These are phyloP conservation scores for Silybum marianum DNA, from an alignment of 129 eudicot species.

Conservation along the genomic window DNA sequence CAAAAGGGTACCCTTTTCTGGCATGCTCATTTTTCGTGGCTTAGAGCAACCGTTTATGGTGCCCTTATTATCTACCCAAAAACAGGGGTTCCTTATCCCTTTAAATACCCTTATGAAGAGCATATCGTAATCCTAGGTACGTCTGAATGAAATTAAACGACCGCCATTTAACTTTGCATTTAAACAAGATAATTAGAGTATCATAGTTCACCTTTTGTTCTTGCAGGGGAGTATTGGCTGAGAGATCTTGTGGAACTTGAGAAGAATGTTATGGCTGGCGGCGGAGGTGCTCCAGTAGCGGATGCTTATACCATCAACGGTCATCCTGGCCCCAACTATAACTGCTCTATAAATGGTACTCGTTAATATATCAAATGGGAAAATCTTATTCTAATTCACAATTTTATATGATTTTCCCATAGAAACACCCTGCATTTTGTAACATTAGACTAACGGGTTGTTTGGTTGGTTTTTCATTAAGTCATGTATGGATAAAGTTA, in stretches of 20 bases:
- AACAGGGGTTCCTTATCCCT: conserved; percentile 68
- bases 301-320: conserved; percentile 82
- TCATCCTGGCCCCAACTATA: conserved; percentile 75
- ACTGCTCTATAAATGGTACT: conserved; percentile 68
- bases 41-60: conserved; percentile 82
- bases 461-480: no score
- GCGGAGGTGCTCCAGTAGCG: conserved; percentile 59
- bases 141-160: neutral
- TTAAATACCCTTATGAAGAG: conserved; percentile 66
- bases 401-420: neutral
- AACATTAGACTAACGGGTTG: neutral
- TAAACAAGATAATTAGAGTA: neutral
- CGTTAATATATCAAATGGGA: neutral
- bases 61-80: conserved; percentile 74
- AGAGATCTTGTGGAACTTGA: conserved; percentile 60
- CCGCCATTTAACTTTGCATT: neutral
- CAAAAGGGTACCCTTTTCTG: conserved; percentile 81
- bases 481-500: no score
- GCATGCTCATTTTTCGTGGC: conserved; percentile 88
- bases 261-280: conserved; percentile 49
- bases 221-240: conserved; percentile 71
- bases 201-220: neutral
- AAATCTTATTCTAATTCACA: no score
- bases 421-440: neutral
- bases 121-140: conserved; percentile 61